Evolutionary conservation across 2,329 filamentous ascomycete species (phyloP).

Genomic region (Tolypocladium endophyticum): DNA sequence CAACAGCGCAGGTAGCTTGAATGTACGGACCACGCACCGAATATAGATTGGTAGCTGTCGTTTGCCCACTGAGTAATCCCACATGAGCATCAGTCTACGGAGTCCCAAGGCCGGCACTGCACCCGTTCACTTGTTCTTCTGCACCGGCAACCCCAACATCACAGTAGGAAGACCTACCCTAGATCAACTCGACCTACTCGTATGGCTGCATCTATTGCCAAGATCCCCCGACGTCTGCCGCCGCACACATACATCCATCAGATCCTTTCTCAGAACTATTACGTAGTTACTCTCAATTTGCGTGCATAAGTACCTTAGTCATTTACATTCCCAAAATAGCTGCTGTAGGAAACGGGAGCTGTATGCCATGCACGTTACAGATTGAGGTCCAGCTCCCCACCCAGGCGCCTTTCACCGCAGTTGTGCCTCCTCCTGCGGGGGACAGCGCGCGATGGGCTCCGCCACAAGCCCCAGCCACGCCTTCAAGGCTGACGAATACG

Average conservation of each 20-base stretch:
- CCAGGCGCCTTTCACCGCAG: background rate
- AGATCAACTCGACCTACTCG: background rate
- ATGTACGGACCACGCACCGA: too few species aligned
- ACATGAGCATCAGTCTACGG: background rate
- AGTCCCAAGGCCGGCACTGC: background rate
- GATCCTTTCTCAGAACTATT: background rate
- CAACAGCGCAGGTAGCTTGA: background rate
- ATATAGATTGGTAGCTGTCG: too few species aligned
- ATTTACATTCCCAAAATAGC: background rate
- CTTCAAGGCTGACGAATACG: conserved; percentile 19
- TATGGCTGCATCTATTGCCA: too few species aligned
- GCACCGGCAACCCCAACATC: background rate
- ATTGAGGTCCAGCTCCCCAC: background rate
- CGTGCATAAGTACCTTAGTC: background rate
- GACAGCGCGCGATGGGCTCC: background rate
- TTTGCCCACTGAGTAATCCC: too few species aligned
- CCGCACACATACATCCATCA: background rate
- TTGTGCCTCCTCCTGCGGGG: background rate
- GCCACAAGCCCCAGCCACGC: conserved; percentile 15
- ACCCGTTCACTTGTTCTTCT: background rate
- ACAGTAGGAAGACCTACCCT: background rate
- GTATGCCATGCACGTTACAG: background rate
- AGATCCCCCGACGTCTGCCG: background rate
- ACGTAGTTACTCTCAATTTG: too few species aligned
- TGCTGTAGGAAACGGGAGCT: background rate